Conservation (phyloP, 2,329 filamentous ascomycete genomes). For the Trichoderma simmonsii region DNA sequence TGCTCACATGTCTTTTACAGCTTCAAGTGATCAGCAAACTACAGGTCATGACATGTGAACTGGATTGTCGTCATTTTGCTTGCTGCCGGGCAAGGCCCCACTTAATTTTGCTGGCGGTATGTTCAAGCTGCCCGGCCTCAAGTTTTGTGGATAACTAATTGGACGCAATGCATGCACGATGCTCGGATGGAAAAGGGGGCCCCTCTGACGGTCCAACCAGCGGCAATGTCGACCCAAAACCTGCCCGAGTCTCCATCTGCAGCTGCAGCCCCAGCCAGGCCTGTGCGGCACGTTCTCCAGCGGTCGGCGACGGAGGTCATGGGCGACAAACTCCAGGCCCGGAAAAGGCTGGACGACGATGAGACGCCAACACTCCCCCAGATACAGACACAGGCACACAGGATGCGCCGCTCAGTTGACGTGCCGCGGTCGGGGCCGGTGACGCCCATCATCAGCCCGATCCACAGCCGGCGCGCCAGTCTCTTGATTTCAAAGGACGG, state of each 20-base stretch:
- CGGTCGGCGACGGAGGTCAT: conserved; percentile 55
- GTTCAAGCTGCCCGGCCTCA: neutral
- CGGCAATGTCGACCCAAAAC: conserved; percentile 20
- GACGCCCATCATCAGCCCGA: conserved; percentile 43
- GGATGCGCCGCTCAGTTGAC: conserved; percentile 43
- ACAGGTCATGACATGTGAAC: neutral
- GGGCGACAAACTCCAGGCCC: conserved; percentile 36
- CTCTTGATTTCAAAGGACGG: conserved; percentile 34
- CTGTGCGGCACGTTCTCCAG: conserved; percentile 50
- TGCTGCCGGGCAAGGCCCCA: conserved; percentile 31
- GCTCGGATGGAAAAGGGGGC: conserved; percentile 13
- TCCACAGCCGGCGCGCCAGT: conserved; percentile 44
- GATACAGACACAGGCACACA: neutral
- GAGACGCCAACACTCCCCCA: conserved; percentile 11
- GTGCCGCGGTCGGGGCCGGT: conserved; percentile 43
- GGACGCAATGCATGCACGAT: conserved; percentile 14
- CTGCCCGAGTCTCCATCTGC: conserved; percentile 25
- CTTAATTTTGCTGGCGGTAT: neutral
- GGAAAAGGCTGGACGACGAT: conserved; percentile 32
- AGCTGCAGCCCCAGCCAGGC: conserved; percentile 20
- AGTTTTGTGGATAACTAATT: conserved; percentile 2
- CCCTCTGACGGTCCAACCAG: conserved; percentile 11
- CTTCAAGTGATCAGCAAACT: neutral
- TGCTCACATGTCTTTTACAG: neutral
- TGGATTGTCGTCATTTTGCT: conserved; percentile 26